Percentiles rank a stretch among this genome's conserved stretches.
phyloP scores from a whole-genome alignment of 306 rosid species.

The Ceratonia siliqua region DNA sequence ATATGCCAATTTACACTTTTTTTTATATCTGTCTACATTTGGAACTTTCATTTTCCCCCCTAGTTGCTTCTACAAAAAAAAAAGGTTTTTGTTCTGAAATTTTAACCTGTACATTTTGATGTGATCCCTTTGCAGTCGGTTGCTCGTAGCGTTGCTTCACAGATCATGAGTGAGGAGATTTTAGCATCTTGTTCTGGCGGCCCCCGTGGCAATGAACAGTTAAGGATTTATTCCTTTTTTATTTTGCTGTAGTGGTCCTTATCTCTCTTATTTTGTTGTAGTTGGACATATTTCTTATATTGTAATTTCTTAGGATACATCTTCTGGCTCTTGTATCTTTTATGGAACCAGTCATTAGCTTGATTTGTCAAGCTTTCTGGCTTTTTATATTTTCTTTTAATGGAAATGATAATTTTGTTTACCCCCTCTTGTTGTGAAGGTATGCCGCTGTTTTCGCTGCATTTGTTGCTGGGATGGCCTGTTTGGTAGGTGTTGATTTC shows the following conservation, averaged over 20 bases:
- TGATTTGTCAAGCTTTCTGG: background rate
- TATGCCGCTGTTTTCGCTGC: conserved; percentile 92
- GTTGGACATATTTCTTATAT: background rate
- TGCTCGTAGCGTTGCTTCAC: conserved; percentile 61
- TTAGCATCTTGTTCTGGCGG: conserved; percentile 75
- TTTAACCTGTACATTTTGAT: conserved; percentile 13
- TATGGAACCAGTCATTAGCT: background rate
- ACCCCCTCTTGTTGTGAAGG: conserved; percentile 45
- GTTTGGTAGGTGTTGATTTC: conserved; percentile 76
- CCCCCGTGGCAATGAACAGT: conserved; percentile 94
- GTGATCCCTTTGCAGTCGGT: conserved; percentile 51
- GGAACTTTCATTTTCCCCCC: conserved; percentile 6
- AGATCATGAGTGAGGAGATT: conserved; percentile 69
- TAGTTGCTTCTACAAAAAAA: conserved; percentile 9
- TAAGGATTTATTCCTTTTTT: conserved; percentile 30
- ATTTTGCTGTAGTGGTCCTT: background rate
- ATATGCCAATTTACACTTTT: background rate
- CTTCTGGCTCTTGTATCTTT: background rate
- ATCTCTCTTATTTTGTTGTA: background rate
- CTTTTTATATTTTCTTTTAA: conserved; percentile 19
- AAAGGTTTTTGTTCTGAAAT: conserved; percentile 19
- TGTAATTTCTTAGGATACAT: background rate
- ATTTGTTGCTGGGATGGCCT: conserved; percentile 86
- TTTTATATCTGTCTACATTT: conserved; percentile 9
- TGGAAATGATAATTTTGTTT: conserved; percentile 32